phyloP scores from a whole-genome alignment of 2,329 filamentous ascomycete genomes.

The Colletotrichum agaves region DNA sequence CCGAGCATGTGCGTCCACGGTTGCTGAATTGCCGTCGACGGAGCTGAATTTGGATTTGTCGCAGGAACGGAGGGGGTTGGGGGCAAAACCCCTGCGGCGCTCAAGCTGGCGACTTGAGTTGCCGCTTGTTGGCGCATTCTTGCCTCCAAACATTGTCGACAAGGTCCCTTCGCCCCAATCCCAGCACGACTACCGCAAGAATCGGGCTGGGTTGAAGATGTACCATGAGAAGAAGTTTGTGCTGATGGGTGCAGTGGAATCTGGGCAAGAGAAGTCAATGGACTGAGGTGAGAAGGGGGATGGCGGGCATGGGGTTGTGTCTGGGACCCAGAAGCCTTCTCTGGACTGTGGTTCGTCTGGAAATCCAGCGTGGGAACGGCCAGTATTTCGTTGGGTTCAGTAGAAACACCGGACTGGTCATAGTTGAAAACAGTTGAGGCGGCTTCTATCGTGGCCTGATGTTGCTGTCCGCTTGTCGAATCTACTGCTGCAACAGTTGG shows the following conservation, averaged over 20 bases:
- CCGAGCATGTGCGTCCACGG: conserved; percentile 28
- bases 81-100: background rate
- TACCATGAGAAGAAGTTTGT: background rate
- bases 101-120: conserved; percentile 12
- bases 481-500: background rate
- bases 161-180: conserved; percentile 24
- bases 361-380: background rate
- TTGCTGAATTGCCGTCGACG: conserved; percentile 18
- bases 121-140: conserved; percentile 34
- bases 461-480: background rate
- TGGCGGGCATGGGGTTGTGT: background rate
- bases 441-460: background rate
- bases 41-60: background rate
- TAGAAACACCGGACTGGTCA: background rate
- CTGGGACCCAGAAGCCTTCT: background rate
- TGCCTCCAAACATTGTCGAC: conserved; percentile 34
- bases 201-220: background rate
- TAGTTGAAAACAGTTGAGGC: background rate
- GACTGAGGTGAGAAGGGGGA: background rate
- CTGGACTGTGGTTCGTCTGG: background rate
- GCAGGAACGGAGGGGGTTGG: background rate
- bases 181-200: conserved; percentile 13
- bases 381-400: background rate
- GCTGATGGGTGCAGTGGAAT: background rate
- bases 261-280: background rate